Base-by-base conservation (phyloP, 805 yeast genomes). In the Teunomyces atbi region DNA sequence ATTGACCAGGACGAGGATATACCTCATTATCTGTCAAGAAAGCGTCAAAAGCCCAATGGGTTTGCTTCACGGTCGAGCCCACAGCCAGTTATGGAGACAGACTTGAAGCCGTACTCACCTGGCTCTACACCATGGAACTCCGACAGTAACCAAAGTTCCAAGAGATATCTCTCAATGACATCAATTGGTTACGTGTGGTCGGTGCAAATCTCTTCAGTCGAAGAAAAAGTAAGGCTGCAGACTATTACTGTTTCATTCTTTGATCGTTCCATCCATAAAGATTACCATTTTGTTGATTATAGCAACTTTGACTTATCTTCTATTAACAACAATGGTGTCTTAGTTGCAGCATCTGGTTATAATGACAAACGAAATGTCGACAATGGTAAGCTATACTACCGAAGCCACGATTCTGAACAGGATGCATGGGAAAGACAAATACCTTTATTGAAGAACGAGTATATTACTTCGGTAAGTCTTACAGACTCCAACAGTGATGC, bases 221-320 rank as follows among this genome's bases (percentile, higher is more conserved):
- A 53, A 2, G 51, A 50, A 6, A 30, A 23, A 16, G 37, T 41
- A 23, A 48, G 45, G 12, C 71, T 81, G 53, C 79, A 82, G 48
- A 82, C 91, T 33, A 74, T 92, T n/a, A 91, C 96, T 0, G 89
- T 91, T 1, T 80, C 89, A 11, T 92, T 94, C 59, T 89, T 89
- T 58, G 97, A 92, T 61, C 73, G 85, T 44, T 81, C 89, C 0
- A 58, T 76, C 10, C 85, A 84, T 59, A 79, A 83, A 47, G 96
- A 89, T 56, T 89, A 89, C 57, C 92, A 89, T 65, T 91, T 92
- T 66, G 84, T 83, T 41, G 98, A 92, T 64, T 64, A 79, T 39
- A 74, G 76, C 49, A 76, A 79, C 11, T 89, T 76, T 64, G 96
- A 89, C 60, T 65, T 89, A 44, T 92, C 96, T 21, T 79, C 86